Evolutionary conservation across 2,329 filamentous ascomycete species (phyloP), one percentile per base, ranked within the genome.

Genomic region (Neonectria faginata): DNA sequence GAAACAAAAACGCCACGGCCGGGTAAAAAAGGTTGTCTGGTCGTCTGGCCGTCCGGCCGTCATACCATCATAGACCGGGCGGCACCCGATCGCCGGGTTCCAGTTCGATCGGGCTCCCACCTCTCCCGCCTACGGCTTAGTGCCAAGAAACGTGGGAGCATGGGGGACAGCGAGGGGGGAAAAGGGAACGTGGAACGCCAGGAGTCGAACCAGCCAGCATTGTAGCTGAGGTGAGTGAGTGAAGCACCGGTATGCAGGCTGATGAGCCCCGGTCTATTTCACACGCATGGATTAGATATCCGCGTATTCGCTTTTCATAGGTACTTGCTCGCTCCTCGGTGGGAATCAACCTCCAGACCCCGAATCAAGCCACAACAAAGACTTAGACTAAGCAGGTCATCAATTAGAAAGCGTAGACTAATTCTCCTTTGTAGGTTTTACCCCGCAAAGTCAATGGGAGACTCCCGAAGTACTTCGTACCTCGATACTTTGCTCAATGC

Each of bases 81-180:
- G 11, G 47, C 39, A 45, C 41, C 52, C 57, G 53, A 62, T 55
- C 63, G 59, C 59, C 52, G 54, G 59, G 50, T 42, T 42, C 59
- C 44, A 36, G 55, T 51, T 14, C 59, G 63, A 65, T 65, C 59
- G 59, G 59, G 14, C 55, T 59, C 52, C 56, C 50, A 54, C 36
- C 60, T 57, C 52, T 62, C 60, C 60, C 59, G 63, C 44, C 60
- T 64, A 41, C 33, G 51, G 64, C 33, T 50, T 66, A 66, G 64
- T 62, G 56, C 39, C 44, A 55, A 52, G 50, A 64, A 60, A 60
- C 50, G 61, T 60, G 60, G 60, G 48, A 62, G 53, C 41, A 60
- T 60, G 39, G 57, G 18, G 42, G 57, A 31, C 36, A 25, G 29
- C 14, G 27, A 54, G 31, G 48, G 48, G 57, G 57, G 47, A 18